Percentiles rank a stretch among this genome's conserved stretches.
Conservation (phyloP, 306 rosid genomes). For the Crataegus laevigata region DNA sequence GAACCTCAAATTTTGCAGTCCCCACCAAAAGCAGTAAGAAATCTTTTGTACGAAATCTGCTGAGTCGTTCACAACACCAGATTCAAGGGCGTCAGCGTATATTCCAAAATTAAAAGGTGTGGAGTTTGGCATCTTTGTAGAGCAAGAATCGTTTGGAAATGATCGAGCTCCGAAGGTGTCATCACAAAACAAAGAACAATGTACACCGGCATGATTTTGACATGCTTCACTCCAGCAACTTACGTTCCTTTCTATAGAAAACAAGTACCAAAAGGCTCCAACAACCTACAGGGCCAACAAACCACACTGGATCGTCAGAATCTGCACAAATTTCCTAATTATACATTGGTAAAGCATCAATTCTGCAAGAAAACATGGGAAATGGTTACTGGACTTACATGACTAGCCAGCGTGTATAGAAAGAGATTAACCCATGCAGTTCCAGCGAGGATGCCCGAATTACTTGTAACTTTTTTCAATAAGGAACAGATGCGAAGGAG, state of each 20-base stretch:
- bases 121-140: background rate
- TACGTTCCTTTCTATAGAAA: background rate
- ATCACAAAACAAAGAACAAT: background rate
- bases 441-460: slow-evolving; percentile 5
- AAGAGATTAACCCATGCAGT: slow-evolving; percentile 24
- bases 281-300: background rate
- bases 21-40: slow-evolving; percentile 29
- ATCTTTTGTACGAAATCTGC: background rate
- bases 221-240: slow-evolving; percentile 8
- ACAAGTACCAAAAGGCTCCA: slow-evolving; percentile 16
- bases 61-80: slow-evolving; percentile 1
- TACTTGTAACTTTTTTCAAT: slow-evolving; percentile 3
- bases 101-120: slow-evolving; percentile 18
- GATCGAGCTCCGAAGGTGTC: background rate
- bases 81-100: background rate
- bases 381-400: slow-evolving; percentile 5
- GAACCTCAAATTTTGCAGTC: slow-evolving; percentile 14
- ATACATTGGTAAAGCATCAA: too few relatives aligned
- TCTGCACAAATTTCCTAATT: too few relatives aligned
- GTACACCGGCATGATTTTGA: background rate
- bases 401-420: slow-evolving; percentile 21
- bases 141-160: background rate
- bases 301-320: background rate
- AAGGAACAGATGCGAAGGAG: slow-evolving; percentile 10
- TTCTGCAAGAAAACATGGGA: too few relatives aligned